Conservation (phyloP, 1,139 yeast genomes). For the Zygosaccharomyces sapae region DNA sequence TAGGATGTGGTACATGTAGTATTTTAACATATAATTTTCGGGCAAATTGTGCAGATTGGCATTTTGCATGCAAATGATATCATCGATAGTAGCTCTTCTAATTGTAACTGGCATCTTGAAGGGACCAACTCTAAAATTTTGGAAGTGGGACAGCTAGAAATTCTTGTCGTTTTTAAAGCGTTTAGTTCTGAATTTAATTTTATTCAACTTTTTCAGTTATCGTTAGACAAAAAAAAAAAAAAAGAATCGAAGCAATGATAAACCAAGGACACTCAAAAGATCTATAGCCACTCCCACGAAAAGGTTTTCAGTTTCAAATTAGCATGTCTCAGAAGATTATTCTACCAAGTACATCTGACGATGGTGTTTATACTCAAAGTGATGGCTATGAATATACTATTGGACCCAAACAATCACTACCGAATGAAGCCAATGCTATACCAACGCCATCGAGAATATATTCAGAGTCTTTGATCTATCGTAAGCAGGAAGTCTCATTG, state of each 20-base stretch:
- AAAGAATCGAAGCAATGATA: background rate
- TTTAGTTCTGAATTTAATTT: too few species aligned
- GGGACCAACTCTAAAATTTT: background rate
- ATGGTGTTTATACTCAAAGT: slow-evolving; percentile 7
- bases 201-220: background rate
- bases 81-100: slow-evolving; percentile 81
- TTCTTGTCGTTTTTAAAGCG: background rate
- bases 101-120: slow-evolving; percentile 74
- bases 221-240: background rate
- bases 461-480: slow-evolving; percentile 26
- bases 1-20: slow-evolving; percentile 85
- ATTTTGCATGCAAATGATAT: slow-evolving; percentile 93
- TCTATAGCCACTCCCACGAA: too few species aligned
- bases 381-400: slow-evolving; percentile 27
- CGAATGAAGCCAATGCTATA: slow-evolving; percentile 18
- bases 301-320: too few species aligned
- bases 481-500: slow-evolving; percentile 36
- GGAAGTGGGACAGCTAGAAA: background rate
- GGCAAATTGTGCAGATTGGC: slow-evolving; percentile 91
- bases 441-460: slow-evolving; percentile 23
- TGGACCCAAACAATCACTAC: slow-evolving; percentile 27
- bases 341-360: slow-evolving; percentile 15
- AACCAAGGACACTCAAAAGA: background rate
- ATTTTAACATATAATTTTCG: slow-evolving; percentile 87
- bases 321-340: slow-evolving; percentile 17